phyloP scores from a whole-genome alignment of 176 grass and related monocot species.

The Cymbopogon citratus region DNA sequence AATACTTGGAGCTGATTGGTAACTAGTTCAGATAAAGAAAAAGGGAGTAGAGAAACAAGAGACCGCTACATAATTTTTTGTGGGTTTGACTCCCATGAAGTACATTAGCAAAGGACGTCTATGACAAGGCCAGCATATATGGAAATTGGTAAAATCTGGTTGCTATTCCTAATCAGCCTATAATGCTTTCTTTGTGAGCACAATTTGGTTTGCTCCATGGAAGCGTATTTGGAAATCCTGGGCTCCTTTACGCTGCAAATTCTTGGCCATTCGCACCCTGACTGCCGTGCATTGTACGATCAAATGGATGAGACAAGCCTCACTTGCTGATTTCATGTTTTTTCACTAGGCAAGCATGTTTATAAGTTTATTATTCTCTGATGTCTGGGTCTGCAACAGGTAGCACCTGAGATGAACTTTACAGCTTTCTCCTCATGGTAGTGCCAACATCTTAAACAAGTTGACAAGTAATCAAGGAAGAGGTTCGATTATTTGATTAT shows the following conservation, averaged over 20 bases:
- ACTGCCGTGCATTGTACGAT: background rate
- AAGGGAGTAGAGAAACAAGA: background rate
- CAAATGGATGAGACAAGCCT: background rate
- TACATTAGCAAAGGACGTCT: background rate
- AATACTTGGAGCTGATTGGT: background rate
- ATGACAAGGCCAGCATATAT: background rate
- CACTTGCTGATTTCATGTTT: background rate
- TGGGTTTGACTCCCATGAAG: background rate
- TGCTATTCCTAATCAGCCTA: background rate
- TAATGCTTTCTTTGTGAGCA: background rate
- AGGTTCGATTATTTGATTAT: background rate
- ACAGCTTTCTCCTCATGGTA: background rate
- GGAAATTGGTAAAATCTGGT: background rate
- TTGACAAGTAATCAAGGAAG: background rate
- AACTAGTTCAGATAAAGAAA: background rate
- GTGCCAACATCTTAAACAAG: background rate
- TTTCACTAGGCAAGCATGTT: background rate
- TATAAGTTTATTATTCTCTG: background rate
- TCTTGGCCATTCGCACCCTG: background rate
- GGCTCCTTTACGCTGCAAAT: background rate
- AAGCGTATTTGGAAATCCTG: background rate
- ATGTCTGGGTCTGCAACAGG: background rate
- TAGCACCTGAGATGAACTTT: background rate
- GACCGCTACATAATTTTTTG: background rate
- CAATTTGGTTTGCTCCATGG: background rate